Base-by-base conservation (phyloP, 2,329 filamentous ascomycete species). In the Mycosphaerelloides madeirae region DNA sequence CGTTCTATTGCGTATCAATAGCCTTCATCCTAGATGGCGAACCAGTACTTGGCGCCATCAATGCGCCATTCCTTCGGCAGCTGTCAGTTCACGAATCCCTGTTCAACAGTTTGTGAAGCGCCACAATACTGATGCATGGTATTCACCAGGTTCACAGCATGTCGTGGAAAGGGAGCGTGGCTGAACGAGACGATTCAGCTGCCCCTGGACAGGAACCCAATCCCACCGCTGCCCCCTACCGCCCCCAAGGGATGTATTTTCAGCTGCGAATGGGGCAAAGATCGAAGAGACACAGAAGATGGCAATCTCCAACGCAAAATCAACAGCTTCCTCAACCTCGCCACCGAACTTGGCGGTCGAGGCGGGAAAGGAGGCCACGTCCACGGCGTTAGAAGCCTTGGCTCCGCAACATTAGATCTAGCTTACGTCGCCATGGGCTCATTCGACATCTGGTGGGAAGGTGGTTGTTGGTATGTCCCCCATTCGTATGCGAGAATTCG, bases 401-500 rank as follows among this genome's bases (percentile, higher is more conserved):
- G 84, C 18, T 84, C 83, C 58, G 85, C 85, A 7, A 86, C 85
- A 1, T 61, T 89, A 42, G 85, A 88, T 63, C 65, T 89, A 38
- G 84, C 84, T 0, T 89, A 88, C 61, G 79, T 80, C 8, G 85
- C 85, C 11, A 85, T 85, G 76, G 85, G 53, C 0, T 73, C 80
- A 0, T 82, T 88, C 53, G 85, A 89, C 65, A 86, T 88, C 9
- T 88, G 85, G 84, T 89, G 84, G 84, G 84, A 89, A 61, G 85
- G 84, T 3, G 84, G 84, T 6, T 59, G 55, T 39, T 59, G 56
- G 57, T 25, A 25, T 6, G 22, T 25, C 22, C 9, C 22, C 9
- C 22, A 9, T 25, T 9, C 22, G n/a, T n/a, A n/a, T 62, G 43
- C 35, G 54, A 25, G 6, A 5, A 25, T 25, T 25, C 22, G 9